phyloP scores from a whole-genome alignment of 345 rosid species.

The Eucalyptus caleyi region DNA sequence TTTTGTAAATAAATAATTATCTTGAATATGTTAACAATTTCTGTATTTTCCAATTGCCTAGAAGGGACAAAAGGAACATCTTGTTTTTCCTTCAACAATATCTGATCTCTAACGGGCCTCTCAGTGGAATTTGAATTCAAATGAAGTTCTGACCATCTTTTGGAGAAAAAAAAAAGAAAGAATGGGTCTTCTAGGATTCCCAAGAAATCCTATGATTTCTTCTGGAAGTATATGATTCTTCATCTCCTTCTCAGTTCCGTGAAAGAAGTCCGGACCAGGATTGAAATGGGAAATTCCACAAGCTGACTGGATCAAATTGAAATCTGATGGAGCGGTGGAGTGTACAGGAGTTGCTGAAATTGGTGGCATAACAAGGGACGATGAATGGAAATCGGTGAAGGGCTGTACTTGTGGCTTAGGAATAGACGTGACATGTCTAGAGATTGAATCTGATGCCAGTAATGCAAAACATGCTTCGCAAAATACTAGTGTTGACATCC shows the following conservation, averaged over 20 bases:
- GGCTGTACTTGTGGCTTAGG: not conserved
- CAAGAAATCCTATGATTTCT: too few relatives aligned
- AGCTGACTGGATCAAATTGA: not conserved
- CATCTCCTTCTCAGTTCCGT: too few relatives aligned
- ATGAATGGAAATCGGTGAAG: not conserved
- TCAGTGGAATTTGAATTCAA: not conserved
- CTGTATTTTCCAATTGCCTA: not conserved
- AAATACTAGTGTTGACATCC: not conserved
- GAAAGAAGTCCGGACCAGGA: not conserved
- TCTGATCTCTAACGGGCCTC: accelerated
- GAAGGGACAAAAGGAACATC: not conserved
- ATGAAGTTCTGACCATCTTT: not conserved
- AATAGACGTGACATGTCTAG: not conserved
- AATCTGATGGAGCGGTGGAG: not conserved
- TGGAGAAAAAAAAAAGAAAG: too few relatives aligned
- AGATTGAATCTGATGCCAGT: not conserved
- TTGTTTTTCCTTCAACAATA: not conserved
- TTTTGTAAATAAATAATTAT: too few relatives aligned
- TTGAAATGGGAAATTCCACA: not conserved
- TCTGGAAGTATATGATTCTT: too few relatives aligned
- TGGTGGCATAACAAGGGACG: not conserved
- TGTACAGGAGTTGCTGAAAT: not conserved
- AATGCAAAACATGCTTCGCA: not conserved
- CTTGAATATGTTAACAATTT: not conserved
- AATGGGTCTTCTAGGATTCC: too few relatives aligned